These are phyloP conservation scores for Posidonia australis DNA, from an alignment of 106 monocot genomes.

Conservation along the genomic window DNA sequence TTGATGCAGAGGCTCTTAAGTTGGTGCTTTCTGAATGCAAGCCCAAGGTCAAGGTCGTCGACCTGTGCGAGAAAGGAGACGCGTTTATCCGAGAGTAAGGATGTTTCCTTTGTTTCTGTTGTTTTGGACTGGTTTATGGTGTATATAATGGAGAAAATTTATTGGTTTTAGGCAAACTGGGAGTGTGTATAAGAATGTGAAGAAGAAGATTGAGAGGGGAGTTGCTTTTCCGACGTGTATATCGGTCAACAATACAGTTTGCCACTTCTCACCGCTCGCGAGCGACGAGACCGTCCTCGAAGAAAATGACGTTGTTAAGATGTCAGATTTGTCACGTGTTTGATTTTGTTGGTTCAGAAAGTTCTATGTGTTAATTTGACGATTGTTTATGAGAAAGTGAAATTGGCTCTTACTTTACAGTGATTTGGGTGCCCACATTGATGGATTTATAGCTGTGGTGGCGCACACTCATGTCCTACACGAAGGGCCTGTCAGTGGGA, in stretches of 20 bases:
- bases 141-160: too few species aligned
- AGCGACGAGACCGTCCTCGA: constrained; percentile 66
- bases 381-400: too few species aligned
- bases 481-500: constrained; percentile 20
- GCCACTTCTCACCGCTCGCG: constrained; percentile 76
- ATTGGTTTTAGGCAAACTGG: constrained; percentile 74
- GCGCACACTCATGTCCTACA: constrained; percentile 31
- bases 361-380: too few species aligned
- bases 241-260: constrained; percentile 83
- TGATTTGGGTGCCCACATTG: constrained; percentile 33
- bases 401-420: neutral
- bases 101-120: neutral
- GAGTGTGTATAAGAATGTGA: constrained; percentile 87
- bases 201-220: constrained; percentile 95
- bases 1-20: constrained; percentile 51
- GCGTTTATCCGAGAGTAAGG: constrained; percentile 57
- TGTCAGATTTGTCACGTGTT: neutral
- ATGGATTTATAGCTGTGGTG: constrained; percentile 31
- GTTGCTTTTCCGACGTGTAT: constrained; percentile 90
- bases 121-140: neutral
- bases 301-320: constrained; percentile 56
- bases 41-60: constrained; percentile 67
- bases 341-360: too few species aligned
- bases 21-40: constrained; percentile 65
- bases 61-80: constrained; percentile 81